Base-by-base conservation (phyloP, 2,329 filamentous ascomycete genomes). In the Penicillium decumbens region DNA sequence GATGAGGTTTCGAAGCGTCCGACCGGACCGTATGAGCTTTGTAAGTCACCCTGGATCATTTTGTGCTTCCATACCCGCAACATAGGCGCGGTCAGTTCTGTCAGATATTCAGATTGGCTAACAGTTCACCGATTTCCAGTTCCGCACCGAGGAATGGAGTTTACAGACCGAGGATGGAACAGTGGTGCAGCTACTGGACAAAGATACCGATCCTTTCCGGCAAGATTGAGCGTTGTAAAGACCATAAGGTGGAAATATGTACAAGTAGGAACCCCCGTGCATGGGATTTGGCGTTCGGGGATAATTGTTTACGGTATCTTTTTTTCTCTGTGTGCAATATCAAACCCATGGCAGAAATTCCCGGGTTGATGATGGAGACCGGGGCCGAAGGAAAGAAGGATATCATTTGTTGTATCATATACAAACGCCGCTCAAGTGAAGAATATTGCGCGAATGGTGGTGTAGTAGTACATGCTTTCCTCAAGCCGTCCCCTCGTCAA, bases 101-200 rank as follows among this genome's bases (percentile, higher is more conserved):
- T 37, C 15, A 5, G 10, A 20, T 20, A 18, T 24, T 18, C 27
- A 35, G 9, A 25, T 45, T n/a, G 32, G 35, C 43, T 45, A 39
- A 45, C 33, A 3, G 1, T 37, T 24, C 12, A 1, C 42, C 20
- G 13, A 43, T 43, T 18, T 50, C 32, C 60, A 84, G 76, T 97
- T 95, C 71, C 84, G 89, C 74, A 98, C 93, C 30, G 81, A 85
- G 49, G 88, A 91, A 76, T 98, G 92, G 91, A 93, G 85, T 65
- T 74, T 98, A 61, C 82, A 85, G 67, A 83, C 81, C 54, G 77
- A 80, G 54, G 80, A 83, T 62, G 81, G 81, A 37, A 76, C 76
- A 44, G 81, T 85, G 57, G 79, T 96, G 57, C 85, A 95, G 65
- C 72, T 98, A 68, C 77, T 96, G 55, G 82, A 80, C 1, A 76